Evolutionary conservation across 2,329 filamentous ascomycete genomes (phyloP), one percentile per base, ranked within the genome.

Genomic region (Endothia cerciana): DNA sequence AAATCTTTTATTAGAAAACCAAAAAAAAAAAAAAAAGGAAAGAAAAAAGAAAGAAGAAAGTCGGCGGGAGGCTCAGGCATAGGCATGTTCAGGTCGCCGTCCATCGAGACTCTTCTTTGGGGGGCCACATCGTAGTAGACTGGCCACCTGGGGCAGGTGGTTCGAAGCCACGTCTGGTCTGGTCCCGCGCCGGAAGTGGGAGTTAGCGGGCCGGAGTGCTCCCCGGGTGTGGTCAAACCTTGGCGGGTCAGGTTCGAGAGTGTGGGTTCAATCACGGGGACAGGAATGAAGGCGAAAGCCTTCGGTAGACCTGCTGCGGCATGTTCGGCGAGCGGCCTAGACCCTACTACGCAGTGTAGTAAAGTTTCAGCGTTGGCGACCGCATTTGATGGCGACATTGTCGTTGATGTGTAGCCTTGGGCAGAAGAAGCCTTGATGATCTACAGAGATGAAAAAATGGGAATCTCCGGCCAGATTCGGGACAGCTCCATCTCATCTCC

Each of bases 401-500:
- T 13, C 7, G 13, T 15, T 13, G 47, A 28, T 17, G 47, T 28
- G 47, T 28, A 51, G 47, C 47, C 47, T 51, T 49, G 45, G 43
- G 43, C n/a, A n/a, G n/a, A n/a, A 13, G 5, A 15, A 33, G 30
- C 49, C 15, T 19, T 55, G 49, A 33, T 30, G 49, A 55, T 55
- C 49, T 55, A 28, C 49, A 36, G 30, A 19, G 25, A 8, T 15
- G 51, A 55, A 5, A n/a, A 28, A 36, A 36, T 30, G 19, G 51
- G 30, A 55, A 38, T 38, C 28, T 43, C 55, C 55, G 43, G 62
- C 28, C 43, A 53, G 33, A 59, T 19, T 53, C 62, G 62, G 62
- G n/a, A 33, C 53, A 28, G 33, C 41, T 41, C 41, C 62, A 55
- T 55, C 51, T 55, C 51, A 55, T 55, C 28, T 55, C 17, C 28